Conservation (phyloP, 768 basidiomycete genomes). For the Kwoniella shandongensis region DNA sequence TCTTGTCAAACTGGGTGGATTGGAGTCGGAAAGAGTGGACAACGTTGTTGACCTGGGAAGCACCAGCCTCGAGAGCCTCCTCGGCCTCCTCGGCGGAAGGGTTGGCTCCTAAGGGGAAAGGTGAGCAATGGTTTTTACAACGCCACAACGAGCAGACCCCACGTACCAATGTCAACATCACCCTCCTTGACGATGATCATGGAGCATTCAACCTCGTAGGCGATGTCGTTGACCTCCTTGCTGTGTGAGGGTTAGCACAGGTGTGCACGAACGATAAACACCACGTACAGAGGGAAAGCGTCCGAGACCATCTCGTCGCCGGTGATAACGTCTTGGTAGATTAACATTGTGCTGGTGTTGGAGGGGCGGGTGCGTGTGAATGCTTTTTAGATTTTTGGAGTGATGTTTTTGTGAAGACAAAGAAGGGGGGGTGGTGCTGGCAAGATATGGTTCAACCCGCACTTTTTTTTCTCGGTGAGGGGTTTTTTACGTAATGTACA, state of each 20-base stretch:
- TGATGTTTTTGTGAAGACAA: neutral
- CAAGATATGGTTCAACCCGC: no score
- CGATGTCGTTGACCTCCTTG: conserved; percentile 73
- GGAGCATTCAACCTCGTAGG: conserved; percentile 82
- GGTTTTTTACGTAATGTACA: no score
- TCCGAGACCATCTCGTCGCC: conserved; percentile 92
- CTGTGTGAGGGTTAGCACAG: conserved; percentile 54
- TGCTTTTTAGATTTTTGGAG: neutral
- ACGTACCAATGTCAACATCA: conserved; percentile 82
- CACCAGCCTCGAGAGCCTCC: conserved; percentile 78
- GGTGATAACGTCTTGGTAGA: conserved; percentile 60
- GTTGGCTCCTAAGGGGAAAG: conserved; percentile 69
- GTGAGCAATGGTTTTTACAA: neutral
- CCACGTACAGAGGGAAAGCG: conserved; percentile 76
- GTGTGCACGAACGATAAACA: neutral
- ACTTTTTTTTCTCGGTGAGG: no score
- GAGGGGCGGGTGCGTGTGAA: conserved; percentile 2
- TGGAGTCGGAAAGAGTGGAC: conserved; percentile 88
- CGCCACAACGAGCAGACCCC: no score
- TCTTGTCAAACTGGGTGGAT: conserved; percentile 81
- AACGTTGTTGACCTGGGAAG: conserved; percentile 80
- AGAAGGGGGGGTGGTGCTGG: neutral
- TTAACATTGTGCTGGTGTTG: conserved; percentile 46
- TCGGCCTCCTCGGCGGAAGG: conserved; percentile 84
- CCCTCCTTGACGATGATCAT: conserved; percentile 70